Percentiles rank a stretch among this genome's conserved stretches.
These are phyloP conservation scores for Erodium trifolium DNA, from an alignment of 441 rosid genomes.

Conservation along the genomic window DNA sequence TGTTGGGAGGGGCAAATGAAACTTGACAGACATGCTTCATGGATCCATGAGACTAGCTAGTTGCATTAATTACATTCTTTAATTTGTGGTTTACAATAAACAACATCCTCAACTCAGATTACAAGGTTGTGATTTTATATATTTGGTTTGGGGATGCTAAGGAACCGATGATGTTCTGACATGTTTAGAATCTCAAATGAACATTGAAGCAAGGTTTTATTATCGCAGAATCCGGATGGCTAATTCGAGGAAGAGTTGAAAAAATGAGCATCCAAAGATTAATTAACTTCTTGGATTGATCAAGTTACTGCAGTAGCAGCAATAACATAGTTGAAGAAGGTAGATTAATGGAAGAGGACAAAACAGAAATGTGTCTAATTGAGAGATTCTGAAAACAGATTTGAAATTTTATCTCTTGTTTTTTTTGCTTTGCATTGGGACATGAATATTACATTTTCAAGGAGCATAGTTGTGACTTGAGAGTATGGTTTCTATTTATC, in stretches of 20 bases:
- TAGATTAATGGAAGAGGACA: background rate
- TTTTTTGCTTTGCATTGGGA: background rate
- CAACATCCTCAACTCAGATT: background rate
- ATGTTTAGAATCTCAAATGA: background rate
- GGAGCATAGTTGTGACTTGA: background rate
- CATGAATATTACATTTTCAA: background rate
- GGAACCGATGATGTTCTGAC: background rate
- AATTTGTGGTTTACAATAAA: slow-evolving; percentile 4
- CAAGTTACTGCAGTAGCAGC: background rate
- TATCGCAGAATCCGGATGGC: background rate
- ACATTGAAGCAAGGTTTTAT: background rate
- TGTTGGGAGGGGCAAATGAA: background rate
- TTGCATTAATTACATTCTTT: slow-evolving; percentile 6
- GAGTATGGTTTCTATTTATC: background rate
- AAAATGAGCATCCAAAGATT: background rate
- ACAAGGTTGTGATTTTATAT: background rate
- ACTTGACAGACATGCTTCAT: slow-evolving; percentile 16
- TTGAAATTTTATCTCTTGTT: background rate
- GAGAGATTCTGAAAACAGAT: background rate
- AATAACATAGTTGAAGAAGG: background rate
- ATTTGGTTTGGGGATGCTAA: background rate
- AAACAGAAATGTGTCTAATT: background rate
- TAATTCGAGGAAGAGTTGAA: slow-evolving; percentile 5
- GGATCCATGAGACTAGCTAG: slow-evolving; percentile 9
- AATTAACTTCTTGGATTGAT: background rate